Evolutionary conservation across 1,284 basidiomycete species (phyloP).

Genomic region (Fereydounia khargensis): DNA sequence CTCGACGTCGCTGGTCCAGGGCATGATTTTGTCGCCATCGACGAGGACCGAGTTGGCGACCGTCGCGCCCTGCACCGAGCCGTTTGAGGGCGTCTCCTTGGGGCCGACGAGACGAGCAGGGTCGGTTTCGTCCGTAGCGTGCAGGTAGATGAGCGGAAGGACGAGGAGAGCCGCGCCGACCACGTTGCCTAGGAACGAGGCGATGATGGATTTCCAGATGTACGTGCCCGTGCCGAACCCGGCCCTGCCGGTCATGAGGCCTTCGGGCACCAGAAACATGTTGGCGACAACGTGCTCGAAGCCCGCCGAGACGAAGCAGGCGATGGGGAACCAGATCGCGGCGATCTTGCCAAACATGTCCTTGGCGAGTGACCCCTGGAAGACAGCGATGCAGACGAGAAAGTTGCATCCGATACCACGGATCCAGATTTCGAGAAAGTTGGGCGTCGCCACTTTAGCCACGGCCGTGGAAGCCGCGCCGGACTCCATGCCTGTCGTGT

Average conservation of each 20-base stretch:
- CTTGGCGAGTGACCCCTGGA: conserved; percentile 72
- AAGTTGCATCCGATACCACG: conserved; percentile 76
- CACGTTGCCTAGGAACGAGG: conserved; percentile 69
- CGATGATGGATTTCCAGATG: conserved; percentile 70
- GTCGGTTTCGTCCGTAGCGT: conserved; percentile 39
- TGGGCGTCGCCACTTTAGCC: conserved; percentile 26
- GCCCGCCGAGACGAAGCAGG: conserved; percentile 68
- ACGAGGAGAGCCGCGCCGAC: conserved; percentile 67
- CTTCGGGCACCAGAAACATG: conserved; percentile 70
- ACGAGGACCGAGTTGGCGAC: too few species aligned
- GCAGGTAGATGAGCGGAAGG: conserved; percentile 37
- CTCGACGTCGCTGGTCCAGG: conserved; percentile 9
- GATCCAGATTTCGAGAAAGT: conserved; percentile 65
- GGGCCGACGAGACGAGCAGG: too few species aligned
- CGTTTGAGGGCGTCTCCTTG: too few species aligned
- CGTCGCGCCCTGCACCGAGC: too few species aligned
- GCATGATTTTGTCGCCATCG: too few species aligned
- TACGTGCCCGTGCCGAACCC: conserved; percentile 61
- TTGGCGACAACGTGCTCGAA: conserved; percentile 66
- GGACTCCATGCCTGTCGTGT: conserved; percentile 19
- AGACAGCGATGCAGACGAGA: conserved; percentile 74
- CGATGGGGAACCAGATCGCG: conserved; percentile 73
- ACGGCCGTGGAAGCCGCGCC: conserved; percentile 23
- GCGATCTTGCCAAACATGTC: conserved; percentile 74
- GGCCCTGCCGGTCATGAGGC: conserved; percentile 55